A percentile compares a stretch with the other conserved stretches of the same genome.
Conservation (phyloP, 345 rosid genomes). For the Eucalyptus erythrocorys region DNA sequence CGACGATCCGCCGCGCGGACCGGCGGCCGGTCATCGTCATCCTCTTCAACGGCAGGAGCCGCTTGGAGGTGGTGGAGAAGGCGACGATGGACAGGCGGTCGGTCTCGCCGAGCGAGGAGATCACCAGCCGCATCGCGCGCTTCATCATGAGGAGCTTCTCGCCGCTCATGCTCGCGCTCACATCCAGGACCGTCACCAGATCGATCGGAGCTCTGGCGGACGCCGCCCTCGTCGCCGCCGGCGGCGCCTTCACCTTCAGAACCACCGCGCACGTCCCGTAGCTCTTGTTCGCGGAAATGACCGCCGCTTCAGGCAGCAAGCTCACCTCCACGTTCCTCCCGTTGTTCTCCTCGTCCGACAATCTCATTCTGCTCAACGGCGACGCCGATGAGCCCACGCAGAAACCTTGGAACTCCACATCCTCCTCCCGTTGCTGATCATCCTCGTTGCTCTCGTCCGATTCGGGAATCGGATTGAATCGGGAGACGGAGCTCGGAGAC, state of each 20-base stretch:
- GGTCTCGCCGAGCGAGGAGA: slow-evolving; percentile 39
- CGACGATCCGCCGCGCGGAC: slow-evolving; percentile 54
- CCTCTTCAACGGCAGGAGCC: slow-evolving; percentile 51
- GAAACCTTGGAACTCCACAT: slow-evolving; percentile 49
- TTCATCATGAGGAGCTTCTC: slow-evolving; percentile 42
- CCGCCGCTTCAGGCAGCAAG: slow-evolving; percentile 59
- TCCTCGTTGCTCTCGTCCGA: slow-evolving; percentile 61
- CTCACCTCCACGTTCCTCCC: slow-evolving; percentile 25
- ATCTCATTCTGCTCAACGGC: background rate
- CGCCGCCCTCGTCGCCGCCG: slow-evolving; percentile 9
- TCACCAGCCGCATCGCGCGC: slow-evolving; percentile 44
- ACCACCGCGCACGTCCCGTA: slow-evolving; percentile 46
- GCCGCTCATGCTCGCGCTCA: slow-evolving; percentile 38
- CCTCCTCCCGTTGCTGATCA: slow-evolving; percentile 2
- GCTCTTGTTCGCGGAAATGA: slow-evolving; percentile 39
- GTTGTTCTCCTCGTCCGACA: background rate
- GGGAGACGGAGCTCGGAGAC: slow-evolving; percentile 38
- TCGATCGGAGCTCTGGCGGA: slow-evolving; percentile 54
- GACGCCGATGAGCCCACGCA: slow-evolving; percentile 2
- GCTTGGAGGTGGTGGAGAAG: slow-evolving; percentile 58
- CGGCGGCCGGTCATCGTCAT: slow-evolving; percentile 70
- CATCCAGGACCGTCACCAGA: slow-evolving; percentile 55
- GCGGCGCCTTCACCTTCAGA: slow-evolving; percentile 55
- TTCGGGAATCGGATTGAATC: slow-evolving; percentile 67
- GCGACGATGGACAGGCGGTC: slow-evolving; percentile 83